Conservation (phyloP, 208 protist species). For the Leishmania major region DNA sequence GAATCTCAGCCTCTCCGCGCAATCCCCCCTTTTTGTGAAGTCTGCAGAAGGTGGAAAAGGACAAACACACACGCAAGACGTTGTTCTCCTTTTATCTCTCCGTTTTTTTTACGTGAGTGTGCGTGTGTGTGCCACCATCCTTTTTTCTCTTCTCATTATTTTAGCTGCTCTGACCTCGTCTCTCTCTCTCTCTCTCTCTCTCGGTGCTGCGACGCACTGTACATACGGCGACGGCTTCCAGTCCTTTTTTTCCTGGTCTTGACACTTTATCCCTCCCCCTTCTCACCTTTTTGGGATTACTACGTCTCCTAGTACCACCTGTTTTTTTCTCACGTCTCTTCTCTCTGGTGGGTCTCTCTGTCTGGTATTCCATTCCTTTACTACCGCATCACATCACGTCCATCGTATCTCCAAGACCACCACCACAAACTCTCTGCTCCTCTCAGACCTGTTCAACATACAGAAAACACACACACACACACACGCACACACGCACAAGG, state of each 20-base stretch:
- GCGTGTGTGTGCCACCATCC: constrained; percentile 2
- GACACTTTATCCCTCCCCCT: not conserved
- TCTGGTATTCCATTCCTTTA: not conserved
- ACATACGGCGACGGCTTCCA: constrained; percentile 4
- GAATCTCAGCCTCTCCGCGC: not conserved
- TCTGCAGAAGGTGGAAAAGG: not conserved
- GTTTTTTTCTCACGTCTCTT: not conserved
- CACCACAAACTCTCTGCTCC: not conserved
- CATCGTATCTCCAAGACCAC: not conserved
- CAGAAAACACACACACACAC: not conserved
- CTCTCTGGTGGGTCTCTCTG: not conserved
- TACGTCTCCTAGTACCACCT: not conserved
- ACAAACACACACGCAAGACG: not conserved
- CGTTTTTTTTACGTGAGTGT: not conserved
- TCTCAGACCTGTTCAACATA: not conserved
- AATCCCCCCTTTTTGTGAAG: not conserved
- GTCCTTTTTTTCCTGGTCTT: not conserved
- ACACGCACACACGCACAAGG: not conserved
- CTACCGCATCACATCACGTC: not conserved
- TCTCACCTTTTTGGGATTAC: not conserved
- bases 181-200: not conserved
- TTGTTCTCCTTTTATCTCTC: not conserved
- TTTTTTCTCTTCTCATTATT: not conserved
- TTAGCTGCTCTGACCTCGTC: not conserved
- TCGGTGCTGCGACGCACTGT: not conserved